Evolutionary conservation across 2,329 filamentous ascomycete genomes (phyloP).

Genomic region (Nemania sp.): DNA sequence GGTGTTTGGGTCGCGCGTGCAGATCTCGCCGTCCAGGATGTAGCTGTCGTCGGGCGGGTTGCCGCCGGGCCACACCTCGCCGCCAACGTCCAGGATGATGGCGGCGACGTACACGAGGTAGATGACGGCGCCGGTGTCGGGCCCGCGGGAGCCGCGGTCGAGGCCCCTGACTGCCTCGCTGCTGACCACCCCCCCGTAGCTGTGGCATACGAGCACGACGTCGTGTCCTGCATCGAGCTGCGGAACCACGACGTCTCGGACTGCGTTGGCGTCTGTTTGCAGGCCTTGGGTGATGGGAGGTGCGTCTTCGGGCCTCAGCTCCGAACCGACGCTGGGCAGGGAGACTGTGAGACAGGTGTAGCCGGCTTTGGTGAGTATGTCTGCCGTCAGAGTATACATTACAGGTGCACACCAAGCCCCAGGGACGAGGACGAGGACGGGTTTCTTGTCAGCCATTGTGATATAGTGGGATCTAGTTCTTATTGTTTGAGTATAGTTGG

Average conservation of each 20-base stretch:
- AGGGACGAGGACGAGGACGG: constrained; percentile 27
- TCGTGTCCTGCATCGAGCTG: constrained; percentile 28
- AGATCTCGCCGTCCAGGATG: constrained; percentile 22
- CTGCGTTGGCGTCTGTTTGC: constrained; percentile 24
- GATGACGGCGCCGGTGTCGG: constrained; percentile 21
- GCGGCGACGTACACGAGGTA: constrained; percentile 30
- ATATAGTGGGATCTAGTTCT: neutral
- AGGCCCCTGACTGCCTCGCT: constrained; percentile 29
- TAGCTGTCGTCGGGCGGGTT: constrained; percentile 1
- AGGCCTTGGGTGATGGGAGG: constrained; percentile 21
- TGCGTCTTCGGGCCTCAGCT: constrained; percentile 19
- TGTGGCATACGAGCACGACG: constrained; percentile 28
- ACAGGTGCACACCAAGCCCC: constrained; percentile 28
- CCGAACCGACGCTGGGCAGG: constrained; percentile 26
- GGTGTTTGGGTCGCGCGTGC: constrained; percentile 15
- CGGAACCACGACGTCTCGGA: constrained; percentile 20
- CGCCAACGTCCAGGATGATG: constrained; percentile 25
- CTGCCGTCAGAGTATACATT: constrained; percentile 23
- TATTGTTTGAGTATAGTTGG: neutral
- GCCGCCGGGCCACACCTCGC: constrained; percentile 26
- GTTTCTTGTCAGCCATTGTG: constrained; percentile 24
- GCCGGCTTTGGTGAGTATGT: constrained; percentile 24
- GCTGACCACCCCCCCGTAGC: constrained; percentile 31
- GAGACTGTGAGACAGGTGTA: constrained; percentile 25
- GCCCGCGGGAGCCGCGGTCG: constrained; percentile 23